These are phyloP conservation scores for Epithemia pelagica DNA, from an alignment of 108 stramenopile genomes.

Conservation along the genomic window DNA sequence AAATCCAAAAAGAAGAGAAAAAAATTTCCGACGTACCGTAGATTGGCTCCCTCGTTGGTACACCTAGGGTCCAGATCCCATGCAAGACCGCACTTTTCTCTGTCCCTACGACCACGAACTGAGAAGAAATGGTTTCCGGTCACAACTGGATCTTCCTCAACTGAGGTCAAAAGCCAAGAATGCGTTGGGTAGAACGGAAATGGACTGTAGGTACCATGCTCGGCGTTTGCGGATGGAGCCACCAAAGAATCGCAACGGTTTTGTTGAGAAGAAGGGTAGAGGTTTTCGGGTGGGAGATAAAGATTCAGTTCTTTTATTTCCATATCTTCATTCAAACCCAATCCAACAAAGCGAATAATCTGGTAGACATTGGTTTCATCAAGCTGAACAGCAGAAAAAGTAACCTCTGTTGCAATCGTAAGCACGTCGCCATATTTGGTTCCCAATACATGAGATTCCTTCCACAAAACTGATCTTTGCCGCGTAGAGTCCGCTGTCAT, in stretches of 20 bases:
- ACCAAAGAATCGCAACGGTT: not conserved
- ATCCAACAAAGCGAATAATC: conserved; percentile 32
- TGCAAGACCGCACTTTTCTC: not conserved
- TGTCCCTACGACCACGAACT: not conserved
- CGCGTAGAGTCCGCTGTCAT: not conserved
- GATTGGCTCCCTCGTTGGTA: not conserved
- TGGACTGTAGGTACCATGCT: not conserved
- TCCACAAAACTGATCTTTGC: conserved; percentile 26
- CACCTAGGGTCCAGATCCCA: not conserved
- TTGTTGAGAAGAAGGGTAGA: not conserved
- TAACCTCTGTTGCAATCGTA: conserved; percentile 25
- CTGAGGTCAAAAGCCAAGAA: not conserved
- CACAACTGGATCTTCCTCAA: not conserved
- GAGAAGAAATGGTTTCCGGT: not conserved
- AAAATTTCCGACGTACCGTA: not conserved
- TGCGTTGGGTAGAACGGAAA: not conserved
- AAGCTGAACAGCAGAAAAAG: conserved; percentile 20
- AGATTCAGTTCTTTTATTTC: conserved; percentile 37
- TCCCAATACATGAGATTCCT: conserved; percentile 8
- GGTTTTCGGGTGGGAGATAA: conserved; percentile 32
- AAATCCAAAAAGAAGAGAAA: not conserved
- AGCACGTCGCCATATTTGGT: conserved; percentile 42
- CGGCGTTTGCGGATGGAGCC: not conserved
- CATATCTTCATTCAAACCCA: conserved; percentile 28
- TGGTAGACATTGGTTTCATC: conserved; percentile 22